Evolutionary conservation across 1,284 basidiomycete species (phyloP).

Genomic region (Wolfiporia cocos): DNA sequence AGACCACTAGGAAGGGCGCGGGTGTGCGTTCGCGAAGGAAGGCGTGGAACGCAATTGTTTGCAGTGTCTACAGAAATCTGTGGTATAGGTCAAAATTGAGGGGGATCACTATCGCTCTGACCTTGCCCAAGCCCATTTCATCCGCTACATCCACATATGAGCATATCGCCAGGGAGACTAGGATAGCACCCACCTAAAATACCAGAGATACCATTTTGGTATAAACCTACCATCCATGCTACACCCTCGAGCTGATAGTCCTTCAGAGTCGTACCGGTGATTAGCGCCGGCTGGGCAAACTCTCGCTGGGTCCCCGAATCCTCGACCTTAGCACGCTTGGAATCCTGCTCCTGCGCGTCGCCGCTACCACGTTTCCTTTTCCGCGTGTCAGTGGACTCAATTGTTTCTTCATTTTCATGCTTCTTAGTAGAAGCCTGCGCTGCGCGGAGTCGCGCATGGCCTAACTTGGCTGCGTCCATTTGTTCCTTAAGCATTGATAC

Average conservation of each 20-base stretch:
- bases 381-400: conserved; percentile 12
- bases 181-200: conserved; percentile 62
- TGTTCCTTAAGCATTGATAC: conserved; percentile 52
- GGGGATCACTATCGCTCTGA: conserved; percentile 17
- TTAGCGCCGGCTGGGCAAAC: conserved; percentile 69
- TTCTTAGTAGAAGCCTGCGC: conserved; percentile 1
- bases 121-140: conserved; percentile 94
- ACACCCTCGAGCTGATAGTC: conserved; percentile 93
- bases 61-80: conserved; percentile 61
- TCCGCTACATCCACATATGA: conserved; percentile 45
- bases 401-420: conserved; percentile 11
- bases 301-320: conserved; percentile 23
- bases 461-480: conserved; percentile 47
- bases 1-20: conserved; percentile 85
- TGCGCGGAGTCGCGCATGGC: conserved; percentile 4
- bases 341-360: conserved; percentile 16
- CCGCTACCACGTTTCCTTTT: conserved; percentile 10
- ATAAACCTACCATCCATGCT: conserved; percentile 93
- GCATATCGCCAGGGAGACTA: background rate
- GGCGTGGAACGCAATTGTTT: conserved; percentile 90
- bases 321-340: conserved; percentile 24
- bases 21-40: conserved; percentile 77
- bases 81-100: background rate
- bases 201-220: conserved; percentile 92
- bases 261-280: conserved; percentile 84